Evolutionary conservation across 768 basidiomycete genomes (phyloP).

Genomic region (Lactifluus rugatus): DNA sequence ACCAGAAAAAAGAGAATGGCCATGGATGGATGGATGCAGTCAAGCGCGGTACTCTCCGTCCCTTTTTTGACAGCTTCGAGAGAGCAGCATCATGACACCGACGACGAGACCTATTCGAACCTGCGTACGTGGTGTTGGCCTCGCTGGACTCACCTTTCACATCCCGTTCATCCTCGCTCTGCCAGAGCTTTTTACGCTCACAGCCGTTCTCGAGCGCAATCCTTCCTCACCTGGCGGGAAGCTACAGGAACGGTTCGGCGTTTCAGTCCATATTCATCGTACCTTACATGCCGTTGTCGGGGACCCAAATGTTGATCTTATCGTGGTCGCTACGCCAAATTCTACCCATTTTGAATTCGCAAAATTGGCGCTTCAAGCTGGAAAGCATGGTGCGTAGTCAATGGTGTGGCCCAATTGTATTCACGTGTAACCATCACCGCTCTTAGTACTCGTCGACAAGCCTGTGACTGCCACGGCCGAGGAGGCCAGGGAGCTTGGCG

Average conservation of each 20-base stretch:
- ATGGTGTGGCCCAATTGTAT: not conserved
- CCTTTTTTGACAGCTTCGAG: no score
- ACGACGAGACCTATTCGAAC: constrained; percentile 44
- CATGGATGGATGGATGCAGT: not conserved
- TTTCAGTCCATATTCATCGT: constrained; percentile 44
- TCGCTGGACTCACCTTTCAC: constrained; percentile 72
- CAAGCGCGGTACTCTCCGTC: not conserved
- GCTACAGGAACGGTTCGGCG: constrained; percentile 55
- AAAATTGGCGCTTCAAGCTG: constrained; percentile 54
- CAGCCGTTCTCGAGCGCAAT: constrained; percentile 68
- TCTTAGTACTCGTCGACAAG: constrained; percentile 67
- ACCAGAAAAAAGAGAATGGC: constrained; percentile 1
- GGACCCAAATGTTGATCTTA: constrained; percentile 56
- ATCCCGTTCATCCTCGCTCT: constrained; percentile 67
- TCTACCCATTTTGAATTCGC: constrained; percentile 62
- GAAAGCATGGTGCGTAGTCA: constrained; percentile 54
- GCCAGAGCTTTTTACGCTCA: constrained; percentile 57
- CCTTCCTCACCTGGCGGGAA: constrained; percentile 52
- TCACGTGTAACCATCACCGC: not conserved
- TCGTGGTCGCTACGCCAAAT: constrained; percentile 65
- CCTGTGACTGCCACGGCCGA: constrained; percentile 54
- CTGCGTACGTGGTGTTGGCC: constrained; percentile 64
- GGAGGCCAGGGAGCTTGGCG: constrained; percentile 52
- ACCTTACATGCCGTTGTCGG: constrained; percentile 50
- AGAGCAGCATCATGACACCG: not conserved